Evolutionary conservation across 805 yeast genomes (phyloP).

Genomic region (Ogataea populi-albae): DNA sequence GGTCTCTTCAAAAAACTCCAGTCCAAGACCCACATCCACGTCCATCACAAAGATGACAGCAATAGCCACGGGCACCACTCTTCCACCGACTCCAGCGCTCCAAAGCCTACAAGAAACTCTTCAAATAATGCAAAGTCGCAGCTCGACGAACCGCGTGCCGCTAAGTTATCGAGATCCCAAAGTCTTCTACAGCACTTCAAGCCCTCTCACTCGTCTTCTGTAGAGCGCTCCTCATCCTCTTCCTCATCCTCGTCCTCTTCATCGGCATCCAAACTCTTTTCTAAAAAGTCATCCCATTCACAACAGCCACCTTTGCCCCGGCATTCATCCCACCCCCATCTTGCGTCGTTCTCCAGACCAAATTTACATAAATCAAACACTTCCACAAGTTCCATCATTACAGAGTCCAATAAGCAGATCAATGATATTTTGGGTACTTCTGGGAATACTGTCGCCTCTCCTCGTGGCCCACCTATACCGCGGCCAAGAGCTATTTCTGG

Average conservation of each 20-base stretch:
- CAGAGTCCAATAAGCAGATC: conserved; percentile 16
- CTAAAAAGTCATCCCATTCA: conserved; percentile 4
- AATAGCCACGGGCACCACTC: neutral
- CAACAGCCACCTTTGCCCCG: conserved; percentile 2
- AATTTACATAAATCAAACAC: conserved; percentile 10
- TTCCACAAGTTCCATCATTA: conserved; percentile 9
- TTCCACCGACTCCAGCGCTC: neutral
- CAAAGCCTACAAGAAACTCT: neutral
- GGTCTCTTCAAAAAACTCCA: conserved; percentile 16
- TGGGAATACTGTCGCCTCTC: conserved; percentile 23
- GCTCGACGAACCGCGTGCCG: too few species aligned
- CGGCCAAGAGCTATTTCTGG: conserved; percentile 7
- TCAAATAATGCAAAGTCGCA: neutral
- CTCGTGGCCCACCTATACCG: conserved; percentile 15
- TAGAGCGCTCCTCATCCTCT: too few species aligned
- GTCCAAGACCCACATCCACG: conserved; percentile 13
- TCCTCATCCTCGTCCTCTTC: conserved; percentile 4
- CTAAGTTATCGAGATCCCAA: too few species aligned
- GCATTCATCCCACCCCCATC: conserved; percentile 2
- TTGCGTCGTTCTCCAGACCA: conserved; percentile 2
- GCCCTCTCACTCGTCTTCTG: too few species aligned
- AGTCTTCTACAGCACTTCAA: conserved; percentile 1
- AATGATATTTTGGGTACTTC: conserved; percentile 22
- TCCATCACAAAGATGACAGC: conserved; percentile 6
- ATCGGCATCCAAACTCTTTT: neutral